These are phyloP conservation scores for Paramicrosporidium saccamoebae DNA, from an alignment of 371 early-diverging fungal species.

Conservation along the genomic window DNA sequence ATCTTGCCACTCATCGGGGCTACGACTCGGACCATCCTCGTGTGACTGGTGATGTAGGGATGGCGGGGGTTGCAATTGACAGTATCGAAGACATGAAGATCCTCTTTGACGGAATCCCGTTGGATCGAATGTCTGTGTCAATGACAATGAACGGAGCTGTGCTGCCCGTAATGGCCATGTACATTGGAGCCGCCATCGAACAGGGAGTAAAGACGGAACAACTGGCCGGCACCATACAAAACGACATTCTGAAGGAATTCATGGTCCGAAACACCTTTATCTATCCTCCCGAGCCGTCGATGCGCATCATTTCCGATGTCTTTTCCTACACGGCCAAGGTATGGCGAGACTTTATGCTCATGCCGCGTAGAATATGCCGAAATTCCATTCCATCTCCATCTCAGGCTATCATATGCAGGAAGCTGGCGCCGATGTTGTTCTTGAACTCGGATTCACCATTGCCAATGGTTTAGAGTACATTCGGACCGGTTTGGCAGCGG, in stretches of 20 bases:
- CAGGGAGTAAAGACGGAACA: constrained; percentile 37
- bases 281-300: constrained; percentile 45
- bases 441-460: constrained; percentile 52
- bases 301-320: constrained; percentile 51
- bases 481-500: constrained; percentile 28
- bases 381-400: constrained; percentile 61
- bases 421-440: constrained; percentile 44
- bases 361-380: constrained; percentile 27
- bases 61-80: constrained; percentile 71
- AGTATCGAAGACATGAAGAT: constrained; percentile 65
- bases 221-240: constrained; percentile 48
- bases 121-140: constrained; percentile 48
- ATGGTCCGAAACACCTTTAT: constrained; percentile 71
- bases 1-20: constrained; percentile 48
- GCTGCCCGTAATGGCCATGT: constrained; percentile 49
- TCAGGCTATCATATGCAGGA: constrained; percentile 68
- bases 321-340: constrained; percentile 39
- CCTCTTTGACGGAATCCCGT: constrained; percentile 43
- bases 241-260: constrained; percentile 61
- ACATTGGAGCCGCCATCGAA: constrained; percentile 48
- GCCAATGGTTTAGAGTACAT: constrained; percentile 53
- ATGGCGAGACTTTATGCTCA: not conserved
- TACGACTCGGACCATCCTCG: constrained; percentile 59
- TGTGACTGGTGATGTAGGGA: constrained; percentile 52
- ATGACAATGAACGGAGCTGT: constrained; percentile 81